Evolutionary conservation across 1,284 basidiomycete species (phyloP).

Genomic region (Coniophora puteana): DNA sequence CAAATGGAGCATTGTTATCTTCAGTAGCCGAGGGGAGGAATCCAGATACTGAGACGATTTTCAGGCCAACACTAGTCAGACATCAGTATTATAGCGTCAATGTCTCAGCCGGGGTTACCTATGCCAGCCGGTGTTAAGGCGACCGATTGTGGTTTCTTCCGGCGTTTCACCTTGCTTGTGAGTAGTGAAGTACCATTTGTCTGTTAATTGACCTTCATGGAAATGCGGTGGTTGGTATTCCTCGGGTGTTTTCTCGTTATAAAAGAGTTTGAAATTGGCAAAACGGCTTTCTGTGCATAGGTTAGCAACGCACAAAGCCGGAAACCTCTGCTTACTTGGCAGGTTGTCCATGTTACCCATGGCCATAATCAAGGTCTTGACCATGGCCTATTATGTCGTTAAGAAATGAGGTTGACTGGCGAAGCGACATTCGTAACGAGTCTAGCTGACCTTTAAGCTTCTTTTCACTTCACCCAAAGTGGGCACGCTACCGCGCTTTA

Average conservation of each 20-base stretch:
- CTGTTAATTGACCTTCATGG: constrained; percentile 59
- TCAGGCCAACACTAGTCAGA: constrained; percentile 56
- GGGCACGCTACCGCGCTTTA: constrained; percentile 52
- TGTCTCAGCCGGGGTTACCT: constrained; percentile 37
- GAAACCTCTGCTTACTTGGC: constrained; percentile 49
- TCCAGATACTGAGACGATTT: constrained; percentile 65
- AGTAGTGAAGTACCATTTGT: constrained; percentile 76
- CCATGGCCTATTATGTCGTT: constrained; percentile 43
- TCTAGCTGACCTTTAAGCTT: constrained; percentile 57
- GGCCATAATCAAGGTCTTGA: constrained; percentile 71
- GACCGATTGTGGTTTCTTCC: constrained; percentile 66
- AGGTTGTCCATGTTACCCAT: constrained; percentile 75
- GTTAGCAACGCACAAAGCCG: not conserved
- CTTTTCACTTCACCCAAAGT: constrained; percentile 72
- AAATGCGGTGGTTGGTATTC: constrained; percentile 80
- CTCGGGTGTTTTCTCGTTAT: constrained; percentile 67
- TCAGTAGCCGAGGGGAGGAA: constrained; percentile 65
- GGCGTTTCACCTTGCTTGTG: constrained; percentile 65
- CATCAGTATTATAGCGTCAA: constrained; percentile 9
- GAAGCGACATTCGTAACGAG: not conserved
- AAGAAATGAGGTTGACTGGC: not conserved
- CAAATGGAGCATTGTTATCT: constrained; percentile 54
- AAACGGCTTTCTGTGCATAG: constrained; percentile 59
- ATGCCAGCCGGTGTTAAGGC: constrained; percentile 67
- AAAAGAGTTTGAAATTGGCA: constrained; percentile 82